phyloP scores from a whole-genome alignment of 305 asterid species.

The Fraxinus baroniana region DNA sequence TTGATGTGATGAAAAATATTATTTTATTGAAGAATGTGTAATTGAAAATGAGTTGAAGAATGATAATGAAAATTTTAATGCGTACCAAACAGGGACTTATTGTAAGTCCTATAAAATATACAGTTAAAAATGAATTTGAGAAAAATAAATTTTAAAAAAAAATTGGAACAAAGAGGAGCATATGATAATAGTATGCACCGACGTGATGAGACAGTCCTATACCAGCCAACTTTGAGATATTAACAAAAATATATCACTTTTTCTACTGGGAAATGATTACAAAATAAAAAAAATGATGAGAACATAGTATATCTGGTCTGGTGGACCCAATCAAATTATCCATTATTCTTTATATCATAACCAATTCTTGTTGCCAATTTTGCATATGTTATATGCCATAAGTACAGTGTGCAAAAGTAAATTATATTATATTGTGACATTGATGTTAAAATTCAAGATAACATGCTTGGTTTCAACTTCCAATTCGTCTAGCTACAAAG shows the following conservation, averaged over 20 bases:
- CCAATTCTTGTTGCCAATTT: background rate
- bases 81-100: too few species aligned
- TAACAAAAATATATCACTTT: background rate
- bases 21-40: too few species aligned
- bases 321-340: background rate
- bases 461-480: background rate
- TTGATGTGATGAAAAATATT: too few species aligned
- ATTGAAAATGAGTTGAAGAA: too few species aligned
- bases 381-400: background rate
- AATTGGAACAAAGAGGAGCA: too few species aligned
- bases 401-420: background rate
- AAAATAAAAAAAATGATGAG: background rate
- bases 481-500: background rate
- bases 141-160: too few species aligned
- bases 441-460: background rate
- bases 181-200: background rate
- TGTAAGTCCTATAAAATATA: too few species aligned
- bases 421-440: too few species aligned
- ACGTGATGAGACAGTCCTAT: too few species aligned
- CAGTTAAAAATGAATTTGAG: too few species aligned
- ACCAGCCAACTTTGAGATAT: background rate
- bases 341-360: background rate
- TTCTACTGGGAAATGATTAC: background rate
- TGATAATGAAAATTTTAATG: too few species aligned
- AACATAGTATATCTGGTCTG: background rate